These are phyloP conservation scores for Plasmodium berghei DNA, from an alignment of 169 alveolate genomes.

Conservation along the genomic window DNA sequence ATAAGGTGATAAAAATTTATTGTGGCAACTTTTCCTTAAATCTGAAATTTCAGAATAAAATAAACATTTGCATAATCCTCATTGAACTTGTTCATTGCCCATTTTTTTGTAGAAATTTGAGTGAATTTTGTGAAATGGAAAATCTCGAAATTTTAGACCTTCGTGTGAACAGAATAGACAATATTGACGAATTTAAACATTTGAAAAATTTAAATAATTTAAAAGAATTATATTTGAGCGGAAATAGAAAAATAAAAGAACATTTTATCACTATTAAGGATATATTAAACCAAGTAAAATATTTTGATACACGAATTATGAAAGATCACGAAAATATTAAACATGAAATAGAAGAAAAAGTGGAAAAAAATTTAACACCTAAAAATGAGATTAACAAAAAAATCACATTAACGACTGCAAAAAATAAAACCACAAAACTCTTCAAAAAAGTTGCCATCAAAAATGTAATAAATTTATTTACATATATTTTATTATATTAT, in stretches of 20 bases:
- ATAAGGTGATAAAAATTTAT: constrained; percentile 33
- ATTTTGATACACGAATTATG: constrained; percentile 38
- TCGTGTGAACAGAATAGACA: constrained; percentile 67
- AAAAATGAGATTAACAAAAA: constrained; percentile 1
- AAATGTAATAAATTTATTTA: background rate
- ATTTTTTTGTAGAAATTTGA: constrained; percentile 16
- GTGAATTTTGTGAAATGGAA: constrained; percentile 23
- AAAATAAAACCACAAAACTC: constrained; percentile 1
- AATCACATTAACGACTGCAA: background rate
- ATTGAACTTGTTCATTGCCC: background rate
- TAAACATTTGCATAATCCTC: background rate
- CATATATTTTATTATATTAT: background rate
- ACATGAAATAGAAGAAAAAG: constrained; percentile 1
- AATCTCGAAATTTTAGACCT: constrained; percentile 39
- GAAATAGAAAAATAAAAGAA: constrained; percentile 74
- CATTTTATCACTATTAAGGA: constrained; percentile 24
- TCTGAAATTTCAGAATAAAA: too few species aligned
- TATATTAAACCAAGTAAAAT: constrained; percentile 44
- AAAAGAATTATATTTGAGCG: constrained; percentile 47
- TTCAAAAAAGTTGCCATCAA: background rate
- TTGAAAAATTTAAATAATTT: constrained; percentile 22
- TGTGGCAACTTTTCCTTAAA: too few species aligned
- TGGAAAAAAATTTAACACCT: background rate
- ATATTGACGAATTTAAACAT: constrained; percentile 45
- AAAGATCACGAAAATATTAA: constrained; percentile 22